Percentiles rank a stretch among this genome's conserved stretches.
These are phyloP conservation scores for Stachybotrys elegans DNA, from an alignment of 2,329 filamentous ascomycete genomes.

Conservation along the genomic window DNA sequence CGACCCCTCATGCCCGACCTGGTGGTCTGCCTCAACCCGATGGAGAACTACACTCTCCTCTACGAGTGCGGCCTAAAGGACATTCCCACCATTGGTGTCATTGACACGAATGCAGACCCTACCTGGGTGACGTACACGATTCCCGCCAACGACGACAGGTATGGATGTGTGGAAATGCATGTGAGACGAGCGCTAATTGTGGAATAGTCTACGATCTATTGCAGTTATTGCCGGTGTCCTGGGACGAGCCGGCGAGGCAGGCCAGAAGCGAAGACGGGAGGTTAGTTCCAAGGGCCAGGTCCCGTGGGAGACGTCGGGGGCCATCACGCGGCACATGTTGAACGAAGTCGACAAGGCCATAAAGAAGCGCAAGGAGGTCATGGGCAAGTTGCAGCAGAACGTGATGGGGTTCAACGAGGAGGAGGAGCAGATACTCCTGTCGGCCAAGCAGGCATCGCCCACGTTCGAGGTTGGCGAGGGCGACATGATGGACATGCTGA, in stretches of 20 bases:
- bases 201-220: slow-evolving; percentile 67
- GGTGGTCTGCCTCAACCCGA: slow-evolving; percentile 85
- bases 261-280: slow-evolving; percentile 61
- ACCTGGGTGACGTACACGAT: slow-evolving; percentile 96
- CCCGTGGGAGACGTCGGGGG: slow-evolving; percentile 52
- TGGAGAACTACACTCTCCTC: slow-evolving; percentile 86
- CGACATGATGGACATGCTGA: slow-evolving; percentile 28
- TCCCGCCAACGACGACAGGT: slow-evolving; percentile 94
- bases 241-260: slow-evolving; percentile 75
- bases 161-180: slow-evolving; percentile 22
- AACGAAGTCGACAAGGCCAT: slow-evolving; percentile 23
- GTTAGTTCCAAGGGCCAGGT: slow-evolving; percentile 57
- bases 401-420: slow-evolving; percentile 31
- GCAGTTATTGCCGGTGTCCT: slow-evolving; percentile 80
- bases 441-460: slow-evolving; percentile 17
- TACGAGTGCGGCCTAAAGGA: slow-evolving; percentile 86
- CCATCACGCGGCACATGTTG: slow-evolving; percentile 35
- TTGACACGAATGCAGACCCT: slow-evolving; percentile 90
- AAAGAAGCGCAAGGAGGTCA: slow-evolving; percentile 27
- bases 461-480: slow-evolving; percentile 27
- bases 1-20: slow-evolving; percentile 77
- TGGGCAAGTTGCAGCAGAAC: slow-evolving; percentile 29
- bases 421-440: slow-evolving; percentile 30
- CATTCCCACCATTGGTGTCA: slow-evolving; percentile 89
- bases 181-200: slow-evolving; percentile 21